Percentiles rank a stretch among this genome's conserved stretches.
Conservation (phyloP, 176 grass and related monocot genomes). For the Carex littledalei region DNA sequence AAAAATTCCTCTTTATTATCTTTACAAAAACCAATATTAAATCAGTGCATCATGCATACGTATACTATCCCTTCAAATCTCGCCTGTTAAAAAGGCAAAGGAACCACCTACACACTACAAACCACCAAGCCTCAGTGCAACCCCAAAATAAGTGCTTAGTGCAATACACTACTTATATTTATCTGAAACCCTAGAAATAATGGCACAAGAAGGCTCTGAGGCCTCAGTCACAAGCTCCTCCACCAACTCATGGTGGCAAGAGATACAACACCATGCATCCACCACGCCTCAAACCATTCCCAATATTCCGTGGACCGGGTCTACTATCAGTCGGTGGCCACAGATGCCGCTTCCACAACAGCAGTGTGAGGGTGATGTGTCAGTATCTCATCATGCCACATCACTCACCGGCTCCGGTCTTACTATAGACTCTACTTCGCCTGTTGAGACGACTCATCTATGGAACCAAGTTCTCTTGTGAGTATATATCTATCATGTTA, state of each 20-base stretch:
- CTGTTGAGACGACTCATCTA: slow-evolving; percentile 66
- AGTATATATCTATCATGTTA: slow-evolving; percentile 26
- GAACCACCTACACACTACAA: slow-evolving; percentile 16
- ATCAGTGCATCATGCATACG: slow-evolving; percentile 21
- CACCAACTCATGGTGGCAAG: slow-evolving; percentile 41
- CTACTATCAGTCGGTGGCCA: slow-evolving; percentile 30
- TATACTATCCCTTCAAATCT: neutral
- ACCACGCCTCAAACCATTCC: neutral
- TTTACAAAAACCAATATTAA: neutral
- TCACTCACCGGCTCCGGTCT: slow-evolving; percentile 33
- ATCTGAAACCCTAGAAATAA: slow-evolving; percentile 29
- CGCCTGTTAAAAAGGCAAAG: slow-evolving; percentile 24
- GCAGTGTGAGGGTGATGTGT: slow-evolving; percentile 30
- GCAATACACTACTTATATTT: neutral
- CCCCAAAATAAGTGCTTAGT: slow-evolving; percentile 5
- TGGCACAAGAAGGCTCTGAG: slow-evolving; percentile 78
- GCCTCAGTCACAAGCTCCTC: slow-evolving; percentile 63
- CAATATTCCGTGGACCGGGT: neutral
- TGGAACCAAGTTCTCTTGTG: slow-evolving; percentile 87
- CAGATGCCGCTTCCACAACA: slow-evolving; percentile 7
- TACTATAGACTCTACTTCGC: slow-evolving; percentile 15
- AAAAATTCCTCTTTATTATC: slow-evolving; percentile 6
- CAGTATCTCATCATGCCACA: slow-evolving; percentile 41
- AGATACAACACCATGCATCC: slow-evolving; percentile 42
- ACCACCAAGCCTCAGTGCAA: neutral